Conservation (phyloP, 495 filamentous ascomycete genomes). For the Hyaloscypha hepaticicola region DNA sequence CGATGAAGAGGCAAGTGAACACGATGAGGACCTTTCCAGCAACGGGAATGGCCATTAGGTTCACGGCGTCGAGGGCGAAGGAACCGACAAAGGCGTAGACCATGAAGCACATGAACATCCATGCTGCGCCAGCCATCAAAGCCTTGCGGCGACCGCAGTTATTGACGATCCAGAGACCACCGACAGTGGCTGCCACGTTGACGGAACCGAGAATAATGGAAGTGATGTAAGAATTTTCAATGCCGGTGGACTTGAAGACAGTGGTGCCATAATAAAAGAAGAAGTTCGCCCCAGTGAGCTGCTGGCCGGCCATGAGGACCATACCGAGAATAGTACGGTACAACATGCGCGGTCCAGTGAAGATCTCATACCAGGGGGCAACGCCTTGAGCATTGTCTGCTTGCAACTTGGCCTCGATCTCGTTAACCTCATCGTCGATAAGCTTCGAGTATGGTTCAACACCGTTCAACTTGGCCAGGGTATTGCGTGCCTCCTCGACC, state of each 20-base stretch:
- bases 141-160: constrained; percentile 65
- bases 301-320: constrained; percentile 64
- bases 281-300: constrained; percentile 72
- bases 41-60: constrained; percentile 44
- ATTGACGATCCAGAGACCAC: constrained; percentile 72
- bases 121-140: constrained; percentile 63
- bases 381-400: constrained; percentile 31
- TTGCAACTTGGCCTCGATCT: constrained; percentile 67
- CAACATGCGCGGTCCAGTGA: constrained; percentile 54
- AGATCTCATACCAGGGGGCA: constrained; percentile 36
- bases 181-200: constrained; percentile 71
- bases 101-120: constrained; percentile 62
- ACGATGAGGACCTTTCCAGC: constrained; percentile 72
- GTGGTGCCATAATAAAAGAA: constrained; percentile 81
- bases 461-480: constrained; percentile 71
- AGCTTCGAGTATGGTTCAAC: constrained; percentile 60
- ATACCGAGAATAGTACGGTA: constrained; percentile 69
- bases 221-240: constrained; percentile 67
- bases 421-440: constrained; percentile 66
- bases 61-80: constrained; percentile 49
- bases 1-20: constrained; percentile 70
- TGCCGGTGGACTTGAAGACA: constrained; percentile 67
- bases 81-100: constrained; percentile 70
- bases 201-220: constrained; percentile 73
- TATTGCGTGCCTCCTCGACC: constrained; percentile 62